Conservation (phyloP, 441 rosid species). For the Syzygium syzygioides region DNA sequence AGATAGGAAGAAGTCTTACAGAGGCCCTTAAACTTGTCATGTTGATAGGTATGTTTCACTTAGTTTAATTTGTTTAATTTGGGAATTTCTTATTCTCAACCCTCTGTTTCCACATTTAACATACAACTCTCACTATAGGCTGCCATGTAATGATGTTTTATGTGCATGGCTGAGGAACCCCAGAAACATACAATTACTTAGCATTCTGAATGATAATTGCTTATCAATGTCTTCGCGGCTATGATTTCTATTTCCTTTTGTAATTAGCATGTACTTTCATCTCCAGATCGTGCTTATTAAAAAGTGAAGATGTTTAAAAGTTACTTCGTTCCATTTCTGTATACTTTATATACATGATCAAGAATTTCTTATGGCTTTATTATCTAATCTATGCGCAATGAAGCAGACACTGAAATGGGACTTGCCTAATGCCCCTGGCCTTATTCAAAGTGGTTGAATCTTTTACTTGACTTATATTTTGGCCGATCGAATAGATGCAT, state of each 20-base stretch:
- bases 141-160: not conserved
- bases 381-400: not conserved
- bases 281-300: not conserved
- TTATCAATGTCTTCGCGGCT: not conserved
- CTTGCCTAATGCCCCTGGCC: not conserved
- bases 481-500: not conserved
- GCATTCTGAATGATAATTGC: not conserved
- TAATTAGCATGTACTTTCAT: not conserved
- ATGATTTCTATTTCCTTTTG: not conserved
- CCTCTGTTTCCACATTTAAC: not conserved
- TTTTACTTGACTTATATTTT: not conserved
- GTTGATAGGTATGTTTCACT: conserved; percentile 51
- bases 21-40: conserved; percentile 93
- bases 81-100: not conserved
- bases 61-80: not conserved
- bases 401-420: not conserved
- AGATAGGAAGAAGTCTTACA: conserved; percentile 50
- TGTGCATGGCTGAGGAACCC: not conserved
- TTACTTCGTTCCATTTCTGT: not conserved
- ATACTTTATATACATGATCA: not conserved
- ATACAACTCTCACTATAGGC: not conserved
- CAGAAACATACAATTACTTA: not conserved
- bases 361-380: not conserved
- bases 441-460: not conserved
- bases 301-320: not conserved